A percentile compares a stretch with the other conserved stretches of the same genome.
Evolutionary conservation across 768 basidiomycete species (phyloP).

Genomic region (Lentinula lateritia): DNA sequence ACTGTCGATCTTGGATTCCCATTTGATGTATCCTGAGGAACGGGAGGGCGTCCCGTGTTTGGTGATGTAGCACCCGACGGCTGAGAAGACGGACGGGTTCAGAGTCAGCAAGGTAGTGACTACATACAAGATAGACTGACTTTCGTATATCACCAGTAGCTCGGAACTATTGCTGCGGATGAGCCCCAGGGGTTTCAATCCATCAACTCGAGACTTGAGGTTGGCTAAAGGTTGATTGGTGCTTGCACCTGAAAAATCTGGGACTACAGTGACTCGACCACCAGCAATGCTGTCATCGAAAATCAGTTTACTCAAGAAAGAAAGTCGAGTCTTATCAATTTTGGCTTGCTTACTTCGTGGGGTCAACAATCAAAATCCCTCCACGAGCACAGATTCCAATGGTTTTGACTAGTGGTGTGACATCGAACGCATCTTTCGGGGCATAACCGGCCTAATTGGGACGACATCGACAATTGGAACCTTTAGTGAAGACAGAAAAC

Average conservation of each 20-base stretch:
- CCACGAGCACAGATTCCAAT: slow-evolving; percentile 62
- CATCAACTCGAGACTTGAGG: slow-evolving; percentile 56
- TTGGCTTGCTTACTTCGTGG: slow-evolving; percentile 48
- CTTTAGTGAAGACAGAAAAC: too few relatives aligned
- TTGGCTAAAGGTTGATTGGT: slow-evolving; percentile 33
- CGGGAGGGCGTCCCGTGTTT: slow-evolving; percentile 63
- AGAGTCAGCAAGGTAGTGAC: background rate
- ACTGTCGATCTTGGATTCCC: slow-evolving; percentile 67
- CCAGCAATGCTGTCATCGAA: slow-evolving; percentile 29
- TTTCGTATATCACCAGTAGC: slow-evolving; percentile 69
- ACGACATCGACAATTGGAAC: background rate
- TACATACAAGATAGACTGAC: slow-evolving; percentile 32
- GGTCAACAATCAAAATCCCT: slow-evolving; percentile 62
- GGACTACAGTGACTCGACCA: slow-evolving; percentile 44
- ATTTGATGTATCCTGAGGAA: slow-evolving; percentile 59
- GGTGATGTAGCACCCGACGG: slow-evolving; percentile 71
- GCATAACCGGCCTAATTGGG: slow-evolving; percentile 54
- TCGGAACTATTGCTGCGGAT: slow-evolving; percentile 50
- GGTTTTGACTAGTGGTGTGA: slow-evolving; percentile 55
- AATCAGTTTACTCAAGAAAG: background rate
- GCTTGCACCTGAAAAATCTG: slow-evolving; percentile 45
- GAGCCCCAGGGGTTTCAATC: slow-evolving; percentile 61
- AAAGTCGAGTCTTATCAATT: background rate
- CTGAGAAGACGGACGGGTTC: slow-evolving; percentile 27
- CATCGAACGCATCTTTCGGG: slow-evolving; percentile 62